Evolutionary conservation across 2,329 filamentous ascomycete genomes (phyloP).

Genomic region (Tolypocladium amazonense): DNA sequence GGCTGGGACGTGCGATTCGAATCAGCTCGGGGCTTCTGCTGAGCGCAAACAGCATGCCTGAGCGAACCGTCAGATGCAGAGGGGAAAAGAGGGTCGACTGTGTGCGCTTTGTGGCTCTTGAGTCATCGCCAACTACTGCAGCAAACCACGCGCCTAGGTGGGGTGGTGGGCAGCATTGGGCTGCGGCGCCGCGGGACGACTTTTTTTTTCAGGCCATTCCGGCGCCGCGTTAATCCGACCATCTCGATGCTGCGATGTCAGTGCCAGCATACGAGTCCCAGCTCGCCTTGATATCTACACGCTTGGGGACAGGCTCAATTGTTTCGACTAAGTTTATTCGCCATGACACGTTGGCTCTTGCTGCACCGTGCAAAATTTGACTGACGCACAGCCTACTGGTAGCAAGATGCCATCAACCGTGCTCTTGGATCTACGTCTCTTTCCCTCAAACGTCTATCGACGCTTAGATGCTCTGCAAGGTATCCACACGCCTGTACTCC

Average conservation of each 20-base stretch:
- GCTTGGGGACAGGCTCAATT: background rate
- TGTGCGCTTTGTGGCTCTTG: conserved; percentile 6
- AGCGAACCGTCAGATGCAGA: conserved; percentile 1
- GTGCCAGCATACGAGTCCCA: background rate
- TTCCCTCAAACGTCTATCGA: background rate
- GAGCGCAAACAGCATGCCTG: conserved; percentile 10
- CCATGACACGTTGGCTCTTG: too few species aligned
- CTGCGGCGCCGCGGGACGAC: background rate
- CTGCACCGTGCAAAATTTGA: background rate
- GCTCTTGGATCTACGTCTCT: background rate
- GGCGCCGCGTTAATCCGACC: background rate
- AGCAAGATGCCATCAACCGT: background rate
- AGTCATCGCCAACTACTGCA: conserved; percentile 5
- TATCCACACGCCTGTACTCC: too few species aligned
- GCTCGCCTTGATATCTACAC: background rate
- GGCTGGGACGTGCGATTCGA: conserved; percentile 1
- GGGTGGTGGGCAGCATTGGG: conserved; percentile 1
- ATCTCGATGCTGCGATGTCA: too few species aligned
- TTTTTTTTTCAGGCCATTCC: background rate
- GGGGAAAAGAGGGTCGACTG: conserved; percentile 3
- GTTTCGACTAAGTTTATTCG: background rate
- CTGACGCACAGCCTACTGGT: too few species aligned
- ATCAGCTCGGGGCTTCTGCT: conserved; percentile 1
- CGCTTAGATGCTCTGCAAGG: too few species aligned
- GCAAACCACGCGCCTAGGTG: conserved; percentile 4